phyloP scores from a whole-genome alignment of 495 filamentous ascomycete genomes.

The Lophium mytilinum region DNA sequence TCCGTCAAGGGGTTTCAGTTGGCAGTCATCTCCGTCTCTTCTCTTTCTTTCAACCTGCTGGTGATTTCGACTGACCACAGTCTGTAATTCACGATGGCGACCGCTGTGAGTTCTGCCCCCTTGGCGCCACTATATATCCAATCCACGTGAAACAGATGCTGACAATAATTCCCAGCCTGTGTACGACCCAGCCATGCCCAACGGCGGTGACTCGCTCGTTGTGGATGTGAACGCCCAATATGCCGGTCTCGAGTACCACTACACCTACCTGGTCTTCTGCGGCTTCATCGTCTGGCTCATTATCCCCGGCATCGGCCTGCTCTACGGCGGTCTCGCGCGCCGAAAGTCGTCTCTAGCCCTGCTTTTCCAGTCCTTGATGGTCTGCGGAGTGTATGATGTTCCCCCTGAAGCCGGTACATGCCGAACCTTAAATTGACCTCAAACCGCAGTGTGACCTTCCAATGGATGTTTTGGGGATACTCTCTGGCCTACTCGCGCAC shows the following conservation, averaged over 20 bases:
- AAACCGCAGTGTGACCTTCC: constrained; percentile 35
- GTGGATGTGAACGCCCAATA: constrained; percentile 46
- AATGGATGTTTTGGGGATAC: constrained; percentile 56
- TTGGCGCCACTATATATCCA: not conserved
- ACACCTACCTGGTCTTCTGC: constrained; percentile 45
- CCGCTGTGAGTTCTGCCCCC: not conserved
- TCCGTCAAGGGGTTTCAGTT: no score
- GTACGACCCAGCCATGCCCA: constrained; percentile 26
- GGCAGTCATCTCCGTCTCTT: not conserved
- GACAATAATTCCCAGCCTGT: constrained; percentile 22
- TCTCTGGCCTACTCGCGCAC: constrained; percentile 45
- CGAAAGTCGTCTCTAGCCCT: constrained; percentile 50
- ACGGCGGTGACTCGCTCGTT: constrained; percentile 26
- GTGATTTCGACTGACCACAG: not conserved
- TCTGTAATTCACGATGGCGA: not conserved
- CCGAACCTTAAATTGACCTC: not conserved
- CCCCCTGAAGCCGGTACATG: not conserved
- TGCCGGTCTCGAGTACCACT: constrained; percentile 43
- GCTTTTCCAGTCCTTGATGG: constrained; percentile 51
- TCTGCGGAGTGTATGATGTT: constrained; percentile 19
- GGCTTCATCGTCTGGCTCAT: constrained; percentile 51
- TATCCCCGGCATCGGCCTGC: constrained; percentile 50
- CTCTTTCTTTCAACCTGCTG: not conserved
- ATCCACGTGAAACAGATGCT: not conserved
- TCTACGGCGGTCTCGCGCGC: constrained; percentile 51